Evolutionary conservation across 192 early-diverging fungal species (phyloP).

Genomic region (Coemansia sp.): DNA sequence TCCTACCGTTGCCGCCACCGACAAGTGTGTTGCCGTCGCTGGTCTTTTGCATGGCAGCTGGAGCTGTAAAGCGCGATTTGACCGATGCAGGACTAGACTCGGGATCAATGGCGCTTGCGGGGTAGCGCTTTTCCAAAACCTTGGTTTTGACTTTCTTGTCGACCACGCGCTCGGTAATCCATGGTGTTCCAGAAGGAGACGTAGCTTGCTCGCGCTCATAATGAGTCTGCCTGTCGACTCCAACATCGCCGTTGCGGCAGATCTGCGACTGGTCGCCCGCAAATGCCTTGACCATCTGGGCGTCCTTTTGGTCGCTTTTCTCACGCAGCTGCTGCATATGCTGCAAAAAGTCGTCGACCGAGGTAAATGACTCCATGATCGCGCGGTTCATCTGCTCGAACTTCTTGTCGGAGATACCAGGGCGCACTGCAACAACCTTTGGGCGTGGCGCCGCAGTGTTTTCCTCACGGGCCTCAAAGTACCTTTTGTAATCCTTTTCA

Average conservation of each 20-base stretch:
- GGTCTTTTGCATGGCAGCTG: not conserved
- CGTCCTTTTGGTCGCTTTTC: conserved; percentile 15
- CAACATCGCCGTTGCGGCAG: conserved; percentile 42
- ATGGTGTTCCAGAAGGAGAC: conserved; percentile 50
- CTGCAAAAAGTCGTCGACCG: conserved; percentile 53
- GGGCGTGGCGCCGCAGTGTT: not conserved
- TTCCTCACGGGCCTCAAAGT: conserved; percentile 15
- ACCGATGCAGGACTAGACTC: conserved; percentile 13
- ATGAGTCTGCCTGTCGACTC: conserved; percentile 51
- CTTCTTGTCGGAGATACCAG: conserved; percentile 42
- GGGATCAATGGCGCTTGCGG: conserved; percentile 21
- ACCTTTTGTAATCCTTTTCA: conserved; percentile 45
- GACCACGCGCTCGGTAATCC: conserved; percentile 53
- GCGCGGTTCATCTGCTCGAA: conserved; percentile 48
- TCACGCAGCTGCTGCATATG: conserved; percentile 54
- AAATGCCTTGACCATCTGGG: not conserved
- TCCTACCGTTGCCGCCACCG: conserved; percentile 31
- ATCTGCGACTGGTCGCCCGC: conserved; percentile 38
- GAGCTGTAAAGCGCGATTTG: conserved; percentile 4
- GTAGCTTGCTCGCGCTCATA: conserved; percentile 54
- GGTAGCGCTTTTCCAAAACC: conserved; percentile 54
- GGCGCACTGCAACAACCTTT: conserved; percentile 29
- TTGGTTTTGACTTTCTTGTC: conserved; percentile 56
- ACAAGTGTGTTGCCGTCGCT: conserved; percentile 26
- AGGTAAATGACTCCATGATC: conserved; percentile 57